Evolutionary conservation across 257 asterid genomes (phyloP).

Genomic region (Fraxinus quadrangulata): DNA sequence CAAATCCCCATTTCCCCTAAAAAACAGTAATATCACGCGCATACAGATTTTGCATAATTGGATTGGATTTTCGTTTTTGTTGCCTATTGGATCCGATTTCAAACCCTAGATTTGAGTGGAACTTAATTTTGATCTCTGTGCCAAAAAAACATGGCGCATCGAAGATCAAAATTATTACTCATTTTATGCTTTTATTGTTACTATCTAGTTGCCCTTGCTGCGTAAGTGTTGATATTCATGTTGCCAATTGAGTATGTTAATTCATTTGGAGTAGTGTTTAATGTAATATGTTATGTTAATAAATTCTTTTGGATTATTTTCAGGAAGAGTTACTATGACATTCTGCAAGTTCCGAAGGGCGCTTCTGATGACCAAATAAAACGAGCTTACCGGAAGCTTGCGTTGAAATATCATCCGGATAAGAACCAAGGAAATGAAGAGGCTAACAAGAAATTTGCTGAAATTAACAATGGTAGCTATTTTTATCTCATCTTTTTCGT

Average conservation of each 20-base stretch:
- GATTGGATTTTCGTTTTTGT: constrained; percentile 3
- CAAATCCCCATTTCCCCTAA: neutral
- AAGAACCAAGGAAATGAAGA: constrained; percentile 91
- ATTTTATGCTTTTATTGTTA: neutral
- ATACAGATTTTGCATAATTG: neutral
- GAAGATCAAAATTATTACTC: neutral
- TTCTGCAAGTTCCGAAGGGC: constrained; percentile 71
- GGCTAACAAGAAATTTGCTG: constrained; percentile 90
- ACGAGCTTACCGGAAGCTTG: constrained; percentile 93
- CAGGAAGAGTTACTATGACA: constrained; percentile 89
- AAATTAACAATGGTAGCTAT: constrained; percentile 78
- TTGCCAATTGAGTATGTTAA: neutral
- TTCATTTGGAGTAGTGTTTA: neutral
- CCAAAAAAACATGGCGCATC: neutral
- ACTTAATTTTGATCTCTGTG: neutral
- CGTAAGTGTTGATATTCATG: constrained; percentile 51
- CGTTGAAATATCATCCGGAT: constrained; percentile 91
- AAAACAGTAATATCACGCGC: neutral
- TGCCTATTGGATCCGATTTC: neutral
- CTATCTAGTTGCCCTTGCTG: constrained; percentile 65
- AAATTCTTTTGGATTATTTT: constrained; percentile 8
- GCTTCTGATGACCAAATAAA: constrained; percentile 92
- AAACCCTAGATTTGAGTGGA: neutral
- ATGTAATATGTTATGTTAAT: neutral
- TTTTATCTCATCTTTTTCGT: neutral